Base-by-base conservation (phyloP, 2,329 filamentous ascomycete genomes). In the Grosmannia penicillata region DNA sequence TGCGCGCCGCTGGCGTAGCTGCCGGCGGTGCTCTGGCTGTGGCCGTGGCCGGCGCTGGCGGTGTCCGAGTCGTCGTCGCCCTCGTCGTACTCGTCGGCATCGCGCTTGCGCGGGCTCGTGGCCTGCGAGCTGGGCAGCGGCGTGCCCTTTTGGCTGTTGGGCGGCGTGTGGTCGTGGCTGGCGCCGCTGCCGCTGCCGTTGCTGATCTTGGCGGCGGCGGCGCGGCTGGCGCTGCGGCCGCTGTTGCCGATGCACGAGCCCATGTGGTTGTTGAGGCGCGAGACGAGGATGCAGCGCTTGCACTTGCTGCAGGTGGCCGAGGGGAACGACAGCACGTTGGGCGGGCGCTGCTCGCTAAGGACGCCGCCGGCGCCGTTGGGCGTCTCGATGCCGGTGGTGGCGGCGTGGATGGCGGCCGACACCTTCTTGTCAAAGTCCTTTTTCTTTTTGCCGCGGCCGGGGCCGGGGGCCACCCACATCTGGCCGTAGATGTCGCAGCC, bases 401-500 rank as follows among this genome's bases (percentile, higher is more conserved):
- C 59, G 8, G 43, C 43, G 21, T 41, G 40, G 29, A 46, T 46
- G 48, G 63, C 58, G 33, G 51, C 51, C 29, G 58, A 56, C 33
- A 56, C 53, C 57, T 65, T 73, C 62, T 72, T 75, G 54, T 76
- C 72, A 62, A 77, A 75, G 54, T 78, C 80, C 66, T 82, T 85
- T 69, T 80, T 85, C 64, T 82, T 82, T 62, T 82, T 82, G 43
- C 80, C 81, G 43, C 79, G 70, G 13, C 75, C 75, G 18, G 76
- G 75, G 1, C 72, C 72, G 18, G 79, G 78, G 15, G 75, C 76
- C 13, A 82, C 77, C 70, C 82, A 87, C 22, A 79, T 82, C 57
- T 86, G 83, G 36, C 80, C 82, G 56, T 86, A 86, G 46, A 87
- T 83, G 56, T 89, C 82, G 59, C 77, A 81, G 43, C 80, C 80